Conservation (phyloP, 768 basidiomycete species). For the Mycena galopus region DNA sequence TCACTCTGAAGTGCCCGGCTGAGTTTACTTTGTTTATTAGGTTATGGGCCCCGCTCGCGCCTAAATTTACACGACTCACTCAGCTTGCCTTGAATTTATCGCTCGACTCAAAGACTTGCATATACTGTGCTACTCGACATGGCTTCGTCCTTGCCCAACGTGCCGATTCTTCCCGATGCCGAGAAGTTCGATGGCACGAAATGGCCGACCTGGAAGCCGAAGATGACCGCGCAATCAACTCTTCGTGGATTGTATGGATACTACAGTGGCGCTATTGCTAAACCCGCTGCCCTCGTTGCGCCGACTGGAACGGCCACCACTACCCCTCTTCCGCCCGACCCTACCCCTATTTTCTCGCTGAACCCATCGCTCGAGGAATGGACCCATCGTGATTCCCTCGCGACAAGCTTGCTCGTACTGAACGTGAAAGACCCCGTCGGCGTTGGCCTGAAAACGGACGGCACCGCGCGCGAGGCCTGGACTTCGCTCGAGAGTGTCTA, state of each 20-base stretch:
- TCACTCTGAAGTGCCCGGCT: too few relatives aligned
- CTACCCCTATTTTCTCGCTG: conserved; percentile 29
- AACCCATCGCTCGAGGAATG: conserved; percentile 39
- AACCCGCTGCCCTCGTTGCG: background rate
- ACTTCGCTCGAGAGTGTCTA: conserved; percentile 34
- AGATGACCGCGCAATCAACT: background rate
- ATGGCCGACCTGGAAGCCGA: background rate
- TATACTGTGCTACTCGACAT: too few relatives aligned
- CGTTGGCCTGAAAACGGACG: conserved; percentile 32
- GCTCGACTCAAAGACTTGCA: too few relatives aligned
- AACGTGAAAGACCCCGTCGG: conserved; percentile 38
- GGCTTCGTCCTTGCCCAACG: too few relatives aligned
- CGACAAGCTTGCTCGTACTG: conserved; percentile 29
- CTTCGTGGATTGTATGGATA: conserved; percentile 18
- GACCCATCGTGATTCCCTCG: conserved; percentile 37
- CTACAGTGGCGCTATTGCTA: background rate
- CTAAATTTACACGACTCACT: too few relatives aligned
- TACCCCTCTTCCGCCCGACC: conserved; percentile 3
- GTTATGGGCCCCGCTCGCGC: too few relatives aligned
- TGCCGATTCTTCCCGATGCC: conserved; percentile 13
- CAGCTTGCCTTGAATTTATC: too few relatives aligned
- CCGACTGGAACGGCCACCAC: background rate
- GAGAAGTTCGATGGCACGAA: conserved; percentile 7
- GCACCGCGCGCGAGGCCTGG: conserved; percentile 41
- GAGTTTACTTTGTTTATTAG: too few relatives aligned